Conservation (phyloP, 768 basidiomycete genomes). For the Steccherinum ochraceum region DNA sequence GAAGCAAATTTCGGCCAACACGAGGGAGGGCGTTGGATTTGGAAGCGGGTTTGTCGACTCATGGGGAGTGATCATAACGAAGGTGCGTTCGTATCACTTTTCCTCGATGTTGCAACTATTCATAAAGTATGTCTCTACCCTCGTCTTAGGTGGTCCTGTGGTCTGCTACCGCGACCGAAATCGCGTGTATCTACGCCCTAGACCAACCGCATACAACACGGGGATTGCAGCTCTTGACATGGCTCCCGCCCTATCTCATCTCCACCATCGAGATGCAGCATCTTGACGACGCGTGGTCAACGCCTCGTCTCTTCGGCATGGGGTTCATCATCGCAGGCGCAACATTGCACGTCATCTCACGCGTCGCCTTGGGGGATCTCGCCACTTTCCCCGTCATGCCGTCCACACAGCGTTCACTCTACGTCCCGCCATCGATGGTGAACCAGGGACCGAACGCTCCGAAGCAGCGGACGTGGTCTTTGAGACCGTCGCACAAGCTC, state of each 20-base stretch:
- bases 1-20: too few species aligned
- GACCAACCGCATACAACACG: neutral
- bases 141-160: neutral
- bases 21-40: too few species aligned
- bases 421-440: conserved; percentile 1
- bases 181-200: neutral
- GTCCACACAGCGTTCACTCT: neutral
- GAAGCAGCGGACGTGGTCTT: neutral
- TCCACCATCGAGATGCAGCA: neutral
- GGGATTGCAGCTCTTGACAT: neutral
- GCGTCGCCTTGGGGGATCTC: neutral
- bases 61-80: too few species aligned
- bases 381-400: neutral
- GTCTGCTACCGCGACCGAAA: neutral
- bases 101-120: neutral
- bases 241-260: neutral
- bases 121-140: too few species aligned
- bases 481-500: conserved; percentile 1
- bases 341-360: neutral
- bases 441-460: neutral
- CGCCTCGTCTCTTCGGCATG: neutral
- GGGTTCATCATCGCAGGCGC: neutral
- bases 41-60: too few species aligned
- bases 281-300: neutral
- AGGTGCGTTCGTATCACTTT: neutral